Evolutionary conservation across 495 filamentous ascomycete genomes (phyloP).

Genomic region (Podospora anserina): DNA sequence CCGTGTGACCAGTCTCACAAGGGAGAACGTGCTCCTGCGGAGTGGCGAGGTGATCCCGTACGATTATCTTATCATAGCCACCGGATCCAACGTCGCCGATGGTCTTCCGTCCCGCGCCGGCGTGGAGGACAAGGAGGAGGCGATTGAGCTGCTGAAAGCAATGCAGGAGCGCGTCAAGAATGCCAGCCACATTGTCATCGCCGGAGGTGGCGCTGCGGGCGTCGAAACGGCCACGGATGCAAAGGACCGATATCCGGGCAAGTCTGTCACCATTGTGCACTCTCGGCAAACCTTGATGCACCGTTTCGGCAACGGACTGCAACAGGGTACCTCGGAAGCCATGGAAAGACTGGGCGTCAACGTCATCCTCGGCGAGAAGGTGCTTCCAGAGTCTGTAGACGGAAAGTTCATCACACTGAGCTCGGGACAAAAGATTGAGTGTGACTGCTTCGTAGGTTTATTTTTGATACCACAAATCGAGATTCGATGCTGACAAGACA

Average conservation of each 20-base stretch:
- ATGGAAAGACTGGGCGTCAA: slow-evolving; percentile 42
- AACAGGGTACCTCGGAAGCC: slow-evolving; percentile 41
- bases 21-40: slow-evolving; percentile 27
- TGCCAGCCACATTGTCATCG: slow-evolving; percentile 49
- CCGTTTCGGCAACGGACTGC: slow-evolving; percentile 50
- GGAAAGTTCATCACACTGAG: slow-evolving; percentile 21
- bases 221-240: slow-evolving; percentile 57
- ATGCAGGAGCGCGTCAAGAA: slow-evolving; percentile 36
- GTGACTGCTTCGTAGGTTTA: slow-evolving; percentile 31
- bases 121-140: slow-evolving; percentile 43
- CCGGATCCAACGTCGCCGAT: slow-evolving; percentile 46
- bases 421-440: slow-evolving; percentile 27
- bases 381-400: slow-evolving; percentile 12
- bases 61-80: slow-evolving; percentile 56
- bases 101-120: slow-evolving; percentile 52
- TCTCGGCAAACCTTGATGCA: slow-evolving; percentile 53
- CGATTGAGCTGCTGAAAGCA: slow-evolving; percentile 41
- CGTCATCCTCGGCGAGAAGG: slow-evolving; percentile 41
- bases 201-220: slow-evolving; percentile 60
- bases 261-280: slow-evolving; percentile 56
- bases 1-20: slow-evolving; percentile 27
- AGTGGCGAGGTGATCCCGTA: slow-evolving; percentile 43
- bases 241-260: slow-evolving; percentile 55
- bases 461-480: neutral
- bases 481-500: neutral